Conservation (phyloP, 2,329 filamentous ascomycete species). For the Ramichloridium luteum region DNA sequence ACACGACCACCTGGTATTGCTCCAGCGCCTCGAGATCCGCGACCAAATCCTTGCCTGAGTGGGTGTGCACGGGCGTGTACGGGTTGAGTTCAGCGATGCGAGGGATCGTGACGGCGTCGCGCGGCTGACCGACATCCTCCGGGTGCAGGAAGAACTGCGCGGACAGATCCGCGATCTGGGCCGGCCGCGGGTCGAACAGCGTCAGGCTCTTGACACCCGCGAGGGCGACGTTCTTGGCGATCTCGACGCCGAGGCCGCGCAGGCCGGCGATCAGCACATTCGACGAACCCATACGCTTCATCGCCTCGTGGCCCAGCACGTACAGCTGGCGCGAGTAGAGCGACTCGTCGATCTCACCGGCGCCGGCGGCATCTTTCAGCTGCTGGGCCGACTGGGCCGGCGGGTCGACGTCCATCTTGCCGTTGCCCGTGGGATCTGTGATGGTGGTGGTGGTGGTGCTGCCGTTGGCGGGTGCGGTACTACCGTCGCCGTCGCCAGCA, state of each 20-base stretch:
- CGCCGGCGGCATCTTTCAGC: conserved; percentile 38
- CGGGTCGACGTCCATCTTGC: conserved; percentile 51
- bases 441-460: no score
- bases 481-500: no score
- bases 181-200: conserved; percentile 77
- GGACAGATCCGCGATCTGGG: conserved; percentile 77
- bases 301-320: conserved; percentile 66
- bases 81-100: conserved; percentile 90
- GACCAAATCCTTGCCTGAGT: conserved; percentile 51
- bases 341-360: conserved; percentile 55
- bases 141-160: conserved; percentile 92
- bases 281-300: conserved; percentile 98
- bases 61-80: conserved; percentile 81
- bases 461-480: no score
- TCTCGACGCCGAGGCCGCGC: conserved; percentile 90
- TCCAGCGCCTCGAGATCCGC: conserved; percentile 71
- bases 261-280: conserved; percentile 86
- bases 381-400: conserved; percentile 46
- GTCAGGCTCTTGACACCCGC: conserved; percentile 96
- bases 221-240: conserved; percentile 96
- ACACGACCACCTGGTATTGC: conserved; percentile 81
- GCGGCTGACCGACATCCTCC: conserved; percentile 81
- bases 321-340: conserved; percentile 58
- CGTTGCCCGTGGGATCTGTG: conserved; percentile 13
- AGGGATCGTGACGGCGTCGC: conserved; percentile 75